Conservation (phyloP, 208 protist genomes). For the Wallacemonas rigidus region DNA sequence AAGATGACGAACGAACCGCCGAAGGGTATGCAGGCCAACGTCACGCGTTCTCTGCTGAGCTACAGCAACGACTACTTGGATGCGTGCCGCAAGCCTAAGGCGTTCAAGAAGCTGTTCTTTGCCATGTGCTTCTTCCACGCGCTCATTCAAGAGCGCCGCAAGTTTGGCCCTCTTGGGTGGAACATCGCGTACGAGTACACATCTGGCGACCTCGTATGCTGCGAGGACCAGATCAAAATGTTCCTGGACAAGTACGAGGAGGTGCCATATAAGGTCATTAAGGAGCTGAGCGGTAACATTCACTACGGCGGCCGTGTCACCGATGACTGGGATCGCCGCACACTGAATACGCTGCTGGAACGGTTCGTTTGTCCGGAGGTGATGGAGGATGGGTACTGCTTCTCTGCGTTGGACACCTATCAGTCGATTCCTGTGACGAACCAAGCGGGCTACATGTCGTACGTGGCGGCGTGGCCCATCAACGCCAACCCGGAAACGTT, state of each 20-base stretch:
- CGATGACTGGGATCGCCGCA: conserved; percentile 97
- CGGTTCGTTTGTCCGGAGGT: conserved; percentile 90
- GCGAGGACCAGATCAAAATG: conserved; percentile 91
- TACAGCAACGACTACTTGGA: conserved; percentile 90
- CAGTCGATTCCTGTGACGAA: conserved; percentile 72
- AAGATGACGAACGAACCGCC: conserved; percentile 99
- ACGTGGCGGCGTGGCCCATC: conserved; percentile 93
- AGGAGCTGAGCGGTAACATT: conserved; percentile 95
- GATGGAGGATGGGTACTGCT: conserved; percentile 91
- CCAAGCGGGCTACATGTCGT: conserved; percentile 88
- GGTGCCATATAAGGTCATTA: conserved; percentile 98
- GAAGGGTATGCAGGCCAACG: conserved; percentile 96
- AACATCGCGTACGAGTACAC: conserved; percentile 99
- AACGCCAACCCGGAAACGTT: conserved; percentile 96
- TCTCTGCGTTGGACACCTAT: conserved; percentile 86
- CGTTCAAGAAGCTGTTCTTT: conserved; percentile 97
- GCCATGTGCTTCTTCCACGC: conserved; percentile 98
- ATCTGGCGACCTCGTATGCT: conserved; percentile 95
- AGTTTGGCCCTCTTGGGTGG: conserved; percentile 99
- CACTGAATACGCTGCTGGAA: conserved; percentile 94
- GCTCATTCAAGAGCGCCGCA: conserved; percentile 97
- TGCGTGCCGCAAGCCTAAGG: conserved; percentile 78
- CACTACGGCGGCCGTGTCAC: conserved; percentile 99
- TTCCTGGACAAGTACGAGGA: conserved; percentile 97
- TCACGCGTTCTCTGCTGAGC: conserved; percentile 88